phyloP scores from a whole-genome alignment of 805 yeast genomes.

The fission yeast (Schizosaccharomyces pombe) region DNA sequence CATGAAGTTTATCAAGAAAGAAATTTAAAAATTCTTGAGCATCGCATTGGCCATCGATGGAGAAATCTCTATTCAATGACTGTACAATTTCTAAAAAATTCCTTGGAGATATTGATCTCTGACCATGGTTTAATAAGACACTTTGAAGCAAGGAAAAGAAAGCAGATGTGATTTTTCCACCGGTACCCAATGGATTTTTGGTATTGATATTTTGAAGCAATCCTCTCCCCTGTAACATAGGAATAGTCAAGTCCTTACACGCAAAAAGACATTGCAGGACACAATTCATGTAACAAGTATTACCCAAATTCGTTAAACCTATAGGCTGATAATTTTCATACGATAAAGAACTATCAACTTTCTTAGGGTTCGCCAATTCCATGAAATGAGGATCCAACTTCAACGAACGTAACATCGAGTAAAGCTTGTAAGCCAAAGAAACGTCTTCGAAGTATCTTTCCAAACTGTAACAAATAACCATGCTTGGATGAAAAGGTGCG shows the following conservation, averaged over 20 bases:
- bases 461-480: background rate
- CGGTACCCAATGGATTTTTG: constrained; percentile 64
- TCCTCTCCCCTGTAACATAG: constrained; percentile 35
- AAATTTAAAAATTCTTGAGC: constrained; percentile 63
- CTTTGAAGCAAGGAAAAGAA: constrained; percentile 46
- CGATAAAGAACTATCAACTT: background rate
- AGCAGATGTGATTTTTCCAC: constrained; percentile 56
- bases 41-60: constrained; percentile 57
- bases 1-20: constrained; percentile 54
- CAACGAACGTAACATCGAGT: background rate
- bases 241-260: constrained; percentile 48
- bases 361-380: too few species aligned
- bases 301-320: constrained; percentile 57
- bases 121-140: constrained; percentile 6
- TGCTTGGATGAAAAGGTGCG: background rate
- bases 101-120: background rate
- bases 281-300: constrained; percentile 85
- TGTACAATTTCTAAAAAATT: background rate
- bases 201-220: constrained; percentile 23
- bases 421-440: background rate
- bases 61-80: constrained; percentile 21
- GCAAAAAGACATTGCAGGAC: constrained; percentile 78
- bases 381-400: background rate
- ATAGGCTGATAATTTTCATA: background rate
- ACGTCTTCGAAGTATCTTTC: background rate